Evolutionary conservation across 805 yeast genomes (phyloP).

Genomic region (Lachancea quebecensis): DNA sequence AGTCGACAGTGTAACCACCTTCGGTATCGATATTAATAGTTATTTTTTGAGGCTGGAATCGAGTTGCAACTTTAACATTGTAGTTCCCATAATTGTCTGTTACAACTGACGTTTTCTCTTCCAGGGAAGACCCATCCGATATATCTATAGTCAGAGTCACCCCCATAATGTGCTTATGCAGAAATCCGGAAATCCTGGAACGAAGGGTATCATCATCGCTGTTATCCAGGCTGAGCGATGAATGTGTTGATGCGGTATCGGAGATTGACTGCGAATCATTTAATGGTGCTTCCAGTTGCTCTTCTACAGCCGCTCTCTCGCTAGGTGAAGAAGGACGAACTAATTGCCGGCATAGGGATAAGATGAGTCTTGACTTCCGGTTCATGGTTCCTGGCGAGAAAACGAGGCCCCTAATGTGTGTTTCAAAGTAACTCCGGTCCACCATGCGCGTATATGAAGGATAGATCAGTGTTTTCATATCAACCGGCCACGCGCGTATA

Average conservation of each 20-base stretch:
- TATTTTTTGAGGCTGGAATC: slow-evolving; percentile 45
- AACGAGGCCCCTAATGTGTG: slow-evolving; percentile 67
- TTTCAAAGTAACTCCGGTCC: slow-evolving; percentile 37
- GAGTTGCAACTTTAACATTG: slow-evolving; percentile 43
- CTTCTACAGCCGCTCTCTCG: slow-evolving; percentile 27
- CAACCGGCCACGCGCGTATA: slow-evolving; percentile 37
- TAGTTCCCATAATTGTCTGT: slow-evolving; percentile 71
- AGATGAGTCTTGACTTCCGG: slow-evolving; percentile 62
- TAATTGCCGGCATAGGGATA: slow-evolving; percentile 60
- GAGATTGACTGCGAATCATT: slow-evolving; percentile 12
- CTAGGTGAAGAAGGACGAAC: slow-evolving; percentile 20
- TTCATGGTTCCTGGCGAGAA: slow-evolving; percentile 61
- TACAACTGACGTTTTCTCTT: slow-evolving; percentile 31
- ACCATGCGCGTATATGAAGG: slow-evolving; percentile 46
- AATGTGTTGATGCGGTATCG: slow-evolving; percentile 21
- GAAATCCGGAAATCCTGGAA: slow-evolving; percentile 61
- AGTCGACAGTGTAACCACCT: slow-evolving; percentile 12
- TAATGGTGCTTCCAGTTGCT: slow-evolving; percentile 28
- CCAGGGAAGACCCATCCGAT: slow-evolving; percentile 28
- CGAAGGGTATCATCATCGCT: slow-evolving; percentile 37
- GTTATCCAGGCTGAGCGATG: slow-evolving; percentile 6
- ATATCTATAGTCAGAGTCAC: slow-evolving; percentile 53
- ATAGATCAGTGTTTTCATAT: slow-evolving; percentile 54
- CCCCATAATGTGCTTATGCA: slow-evolving; percentile 58
- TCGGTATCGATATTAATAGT: slow-evolving; percentile 22